Percentiles rank a stretch among this genome's conserved stretches.
phyloP scores from a whole-genome alignment of 2,329 filamentous ascomycete species.

The Monilinia polystroma region DNA sequence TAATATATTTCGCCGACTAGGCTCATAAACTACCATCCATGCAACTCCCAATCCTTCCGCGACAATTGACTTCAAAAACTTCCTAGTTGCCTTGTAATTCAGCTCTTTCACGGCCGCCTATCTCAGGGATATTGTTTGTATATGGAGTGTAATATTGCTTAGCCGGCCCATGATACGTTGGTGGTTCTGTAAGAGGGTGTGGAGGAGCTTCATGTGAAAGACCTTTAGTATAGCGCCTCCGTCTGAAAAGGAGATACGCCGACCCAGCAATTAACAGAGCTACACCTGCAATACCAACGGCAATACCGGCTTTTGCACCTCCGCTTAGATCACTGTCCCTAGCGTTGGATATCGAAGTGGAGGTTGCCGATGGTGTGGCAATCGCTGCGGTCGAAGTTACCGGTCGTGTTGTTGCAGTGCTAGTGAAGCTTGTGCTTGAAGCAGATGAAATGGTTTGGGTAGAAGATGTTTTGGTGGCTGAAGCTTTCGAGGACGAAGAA shows the following conservation, averaged over 20 bases:
- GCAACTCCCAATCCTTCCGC: background rate
- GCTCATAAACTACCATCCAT: background rate
- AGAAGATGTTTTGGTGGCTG: background rate
- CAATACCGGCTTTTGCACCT: slow-evolving; percentile 13
- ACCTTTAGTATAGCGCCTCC: background rate
- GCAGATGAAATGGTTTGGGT: background rate
- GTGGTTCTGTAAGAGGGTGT: background rate
- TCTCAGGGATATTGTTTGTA: background rate
- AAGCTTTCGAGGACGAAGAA: background rate
- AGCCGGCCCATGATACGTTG: background rate
- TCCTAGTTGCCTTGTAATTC: background rate
- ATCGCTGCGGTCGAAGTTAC: background rate
- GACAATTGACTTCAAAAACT: too few species aligned
- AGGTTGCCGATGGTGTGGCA: background rate
- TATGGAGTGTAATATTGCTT: background rate
- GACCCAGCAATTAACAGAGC: background rate
- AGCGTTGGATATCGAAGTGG: background rate
- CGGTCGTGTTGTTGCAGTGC: background rate
- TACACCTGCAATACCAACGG: background rate
- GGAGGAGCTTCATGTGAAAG: background rate
- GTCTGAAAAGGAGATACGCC: background rate
- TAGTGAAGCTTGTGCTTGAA: background rate
- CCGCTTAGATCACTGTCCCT: background rate
- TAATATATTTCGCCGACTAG: too few species aligned
- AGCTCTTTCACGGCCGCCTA: background rate